Base-by-base conservation (phyloP, 1,284 basidiomycete genomes). In the Cryptococcus jaspeensis region DNA sequence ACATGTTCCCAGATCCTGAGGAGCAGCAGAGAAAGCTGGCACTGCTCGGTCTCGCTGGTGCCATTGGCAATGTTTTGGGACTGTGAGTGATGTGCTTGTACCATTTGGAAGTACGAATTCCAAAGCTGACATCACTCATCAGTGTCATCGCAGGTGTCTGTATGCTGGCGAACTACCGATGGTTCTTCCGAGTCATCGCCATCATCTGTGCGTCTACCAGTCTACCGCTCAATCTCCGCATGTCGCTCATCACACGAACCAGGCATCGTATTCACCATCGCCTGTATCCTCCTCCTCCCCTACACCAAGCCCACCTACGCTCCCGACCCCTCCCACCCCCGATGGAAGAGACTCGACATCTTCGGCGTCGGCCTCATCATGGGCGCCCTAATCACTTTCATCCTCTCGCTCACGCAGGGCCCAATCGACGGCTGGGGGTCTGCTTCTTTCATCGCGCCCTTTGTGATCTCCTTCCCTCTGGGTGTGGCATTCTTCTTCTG, bases 121-220 rank as follows among this genome's bases (percentile, higher is more conserved):
- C 16, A 50, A 32, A 3, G 39, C 23, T 45, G n/a, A 22, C 5
- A 40, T 11, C 49, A 32, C 9, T 5, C 28, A 32, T n/a, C 28
- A 60, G 59, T 28, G 59, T 61, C 23, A 58, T 73, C 25, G 64
- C 67, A 1, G 67, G 67, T 20, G 28, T 71, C 13, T 63, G 60
- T 32, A 74, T 73, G 72, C 50, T 72, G 9, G 65, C 65, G 6
- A 58, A 53, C 52, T 68, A 63, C 58, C 25, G 60, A 56, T 71
- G 72, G 73, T 73, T 74, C 60, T 75, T 77, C 65, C 69, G 72
- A 40, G 62, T 73, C 55, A 62, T 77, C 41, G 65, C 68, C 18
- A 72, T 73, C 56, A 53, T 72, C 50, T 69, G 62, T 51, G 37
- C 25, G 55, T 57, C 16, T 16, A 20, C 42, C 9, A 7, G 15